These are phyloP conservation scores for Cladorrhinum sp. DNA, from an alignment of 2,329 filamentous ascomycete genomes.

Conservation along the genomic window DNA sequence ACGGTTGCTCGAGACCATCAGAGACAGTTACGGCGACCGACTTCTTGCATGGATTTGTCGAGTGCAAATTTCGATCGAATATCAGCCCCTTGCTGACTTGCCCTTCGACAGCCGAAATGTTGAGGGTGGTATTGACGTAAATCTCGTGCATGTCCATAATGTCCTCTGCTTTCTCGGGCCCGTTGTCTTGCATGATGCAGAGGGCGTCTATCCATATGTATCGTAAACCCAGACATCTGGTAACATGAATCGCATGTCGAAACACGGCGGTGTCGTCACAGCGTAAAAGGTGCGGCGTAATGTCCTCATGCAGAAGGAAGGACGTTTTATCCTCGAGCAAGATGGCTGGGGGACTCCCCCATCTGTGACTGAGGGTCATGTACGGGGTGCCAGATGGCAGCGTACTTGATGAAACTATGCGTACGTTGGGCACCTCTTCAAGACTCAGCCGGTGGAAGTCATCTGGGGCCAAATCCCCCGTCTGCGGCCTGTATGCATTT, in stretches of 20 bases:
- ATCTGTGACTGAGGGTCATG: constrained; percentile 3
- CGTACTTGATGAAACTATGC: neutral
- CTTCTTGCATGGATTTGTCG: neutral
- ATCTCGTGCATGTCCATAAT: constrained; percentile 8
- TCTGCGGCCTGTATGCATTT: neutral
- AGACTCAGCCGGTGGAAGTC: neutral
- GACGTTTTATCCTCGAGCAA: neutral
- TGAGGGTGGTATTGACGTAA: constrained; percentile 3
- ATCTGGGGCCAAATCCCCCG: neutral
- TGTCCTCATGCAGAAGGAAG: neutral
- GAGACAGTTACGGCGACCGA: too few species aligned
- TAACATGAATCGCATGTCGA: constrained; percentile 4
- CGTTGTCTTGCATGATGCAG: constrained; percentile 13
- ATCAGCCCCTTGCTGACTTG: neutral
- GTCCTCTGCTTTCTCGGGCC: constrained; percentile 5
- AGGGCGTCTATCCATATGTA: constrained; percentile 15
- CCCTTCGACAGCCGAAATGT: neutral
- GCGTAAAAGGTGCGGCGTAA: neutral
- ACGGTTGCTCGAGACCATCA: too few species aligned
- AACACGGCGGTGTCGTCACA: neutral
- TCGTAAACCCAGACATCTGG: constrained; percentile 4
- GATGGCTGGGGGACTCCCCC: neutral
- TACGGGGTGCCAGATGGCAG: neutral
- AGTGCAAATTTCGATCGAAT: neutral
- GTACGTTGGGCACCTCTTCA: neutral